Conservation (phyloP, 768 basidiomycete species). For the Lactarius hatsudake region DNA sequence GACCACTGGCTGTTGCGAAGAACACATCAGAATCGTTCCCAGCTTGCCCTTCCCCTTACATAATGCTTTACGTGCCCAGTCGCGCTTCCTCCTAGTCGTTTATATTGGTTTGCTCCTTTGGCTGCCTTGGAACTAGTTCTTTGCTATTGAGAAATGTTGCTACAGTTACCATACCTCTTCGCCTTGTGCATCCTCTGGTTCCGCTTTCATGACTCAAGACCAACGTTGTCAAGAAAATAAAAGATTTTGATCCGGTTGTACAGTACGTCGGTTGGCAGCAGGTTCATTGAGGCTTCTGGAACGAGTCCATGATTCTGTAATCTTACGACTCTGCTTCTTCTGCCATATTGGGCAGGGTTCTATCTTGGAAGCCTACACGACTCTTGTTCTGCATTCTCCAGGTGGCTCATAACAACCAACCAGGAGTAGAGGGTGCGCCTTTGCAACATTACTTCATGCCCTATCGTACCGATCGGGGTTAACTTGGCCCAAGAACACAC, state of each 20-base stretch:
- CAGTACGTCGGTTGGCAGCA: background rate
- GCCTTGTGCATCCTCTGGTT: too few species aligned
- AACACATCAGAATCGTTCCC: background rate
- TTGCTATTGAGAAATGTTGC: background rate
- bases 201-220: background rate
- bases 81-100: background rate
- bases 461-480: conserved; percentile 10
- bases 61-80: background rate
- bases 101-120: background rate
- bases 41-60: background rate
- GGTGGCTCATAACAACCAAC: background rate
- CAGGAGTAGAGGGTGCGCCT: background rate
- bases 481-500: conserved; percentile 3
- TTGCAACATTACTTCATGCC: background rate
- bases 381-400: conserved; percentile 7
- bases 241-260: background rate
- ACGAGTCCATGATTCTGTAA: background rate
- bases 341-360: background rate
- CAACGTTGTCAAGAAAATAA: background rate
- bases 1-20: background rate
- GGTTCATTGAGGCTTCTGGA: background rate
- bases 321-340: background rate
- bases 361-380: background rate
- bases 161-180: background rate
- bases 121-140: background rate